phyloP scores from a whole-genome alignment of 768 basidiomycete species.

The Mycena rebaudengoi region DNA sequence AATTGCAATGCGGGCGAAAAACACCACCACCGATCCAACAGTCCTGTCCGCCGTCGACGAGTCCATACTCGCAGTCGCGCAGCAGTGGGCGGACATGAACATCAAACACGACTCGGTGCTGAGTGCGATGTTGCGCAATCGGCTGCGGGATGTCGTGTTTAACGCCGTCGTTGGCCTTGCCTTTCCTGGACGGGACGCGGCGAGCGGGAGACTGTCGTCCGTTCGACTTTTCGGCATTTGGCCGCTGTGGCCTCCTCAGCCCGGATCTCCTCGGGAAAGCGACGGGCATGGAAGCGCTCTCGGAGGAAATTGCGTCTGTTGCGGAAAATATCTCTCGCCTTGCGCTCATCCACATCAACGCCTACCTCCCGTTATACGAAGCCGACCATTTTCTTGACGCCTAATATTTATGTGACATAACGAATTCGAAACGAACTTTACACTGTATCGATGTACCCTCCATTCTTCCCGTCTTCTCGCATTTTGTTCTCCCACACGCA shows the following conservation, averaged over 20 bases:
- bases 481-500: constrained; percentile 6
- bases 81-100: constrained; percentile 77
- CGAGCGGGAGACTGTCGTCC: constrained; percentile 37
- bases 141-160: constrained; percentile 71
- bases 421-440: no score
- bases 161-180: constrained; percentile 62
- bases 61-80: constrained; percentile 64
- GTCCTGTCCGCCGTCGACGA: constrained; percentile 47
- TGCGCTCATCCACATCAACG: constrained; percentile 76
- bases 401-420: constrained; percentile 11
- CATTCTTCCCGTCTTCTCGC: neutral
- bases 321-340: constrained; percentile 78
- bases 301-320: constrained; percentile 67
- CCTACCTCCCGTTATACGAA: constrained; percentile 83
- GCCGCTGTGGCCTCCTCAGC: constrained; percentile 23
- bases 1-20: constrained; percentile 71
- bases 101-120: constrained; percentile 69
- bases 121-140: constrained; percentile 65
- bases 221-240: constrained; percentile 33
- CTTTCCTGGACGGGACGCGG: constrained; percentile 55
- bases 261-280: constrained; percentile 41
- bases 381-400: constrained; percentile 61
- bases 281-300: constrained; percentile 77
- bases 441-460: neutral
- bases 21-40: constrained; percentile 39